Conservation (phyloP, 208 protist genomes). For the Angomonas ambiguus region DNA sequence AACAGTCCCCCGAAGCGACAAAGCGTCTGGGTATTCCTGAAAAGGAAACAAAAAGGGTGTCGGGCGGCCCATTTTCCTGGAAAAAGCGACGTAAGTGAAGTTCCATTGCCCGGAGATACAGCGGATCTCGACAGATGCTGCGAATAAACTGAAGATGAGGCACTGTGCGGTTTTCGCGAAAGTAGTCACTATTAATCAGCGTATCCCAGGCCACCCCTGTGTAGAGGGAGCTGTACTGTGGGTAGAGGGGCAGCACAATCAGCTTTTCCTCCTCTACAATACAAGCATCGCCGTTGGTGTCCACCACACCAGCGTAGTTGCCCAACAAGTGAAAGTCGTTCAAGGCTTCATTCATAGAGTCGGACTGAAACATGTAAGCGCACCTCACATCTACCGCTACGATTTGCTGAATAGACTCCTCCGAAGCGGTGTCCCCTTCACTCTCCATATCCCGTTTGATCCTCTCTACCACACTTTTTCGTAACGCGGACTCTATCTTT, state of each 20-base stretch:
- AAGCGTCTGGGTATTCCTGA: conserved; percentile 21
- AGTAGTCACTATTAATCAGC: conserved; percentile 22
- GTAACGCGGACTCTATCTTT: neutral
- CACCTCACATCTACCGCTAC: conserved; percentile 34
- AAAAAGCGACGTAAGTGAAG: conserved; percentile 23
- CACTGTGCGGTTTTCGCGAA: conserved; percentile 24
- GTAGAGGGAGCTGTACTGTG: conserved; percentile 39
- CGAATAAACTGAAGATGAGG: conserved; percentile 43
- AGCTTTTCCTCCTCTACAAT: conserved; percentile 26
- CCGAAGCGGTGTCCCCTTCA: neutral
- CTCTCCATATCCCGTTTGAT: neutral
- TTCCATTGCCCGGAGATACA: conserved; percentile 31
- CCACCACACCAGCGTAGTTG: conserved; percentile 19
- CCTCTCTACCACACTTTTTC: neutral
- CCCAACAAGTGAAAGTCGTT: conserved; percentile 19
- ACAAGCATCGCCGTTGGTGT: conserved; percentile 13
- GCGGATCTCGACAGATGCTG: conserved; percentile 26
- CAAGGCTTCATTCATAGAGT: conserved; percentile 30
- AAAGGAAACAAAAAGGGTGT: conserved; percentile 38
- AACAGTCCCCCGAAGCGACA: conserved; percentile 20
- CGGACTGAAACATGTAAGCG: conserved; percentile 17
- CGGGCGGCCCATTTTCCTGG: conserved; percentile 18
- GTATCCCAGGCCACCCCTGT: conserved; percentile 34
- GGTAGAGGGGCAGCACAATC: conserved; percentile 42
- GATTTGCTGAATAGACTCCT: neutral